Base-by-base conservation (phyloP, 2,329 filamentous ascomycete genomes). In the Aureobasidium melanogenum region DNA sequence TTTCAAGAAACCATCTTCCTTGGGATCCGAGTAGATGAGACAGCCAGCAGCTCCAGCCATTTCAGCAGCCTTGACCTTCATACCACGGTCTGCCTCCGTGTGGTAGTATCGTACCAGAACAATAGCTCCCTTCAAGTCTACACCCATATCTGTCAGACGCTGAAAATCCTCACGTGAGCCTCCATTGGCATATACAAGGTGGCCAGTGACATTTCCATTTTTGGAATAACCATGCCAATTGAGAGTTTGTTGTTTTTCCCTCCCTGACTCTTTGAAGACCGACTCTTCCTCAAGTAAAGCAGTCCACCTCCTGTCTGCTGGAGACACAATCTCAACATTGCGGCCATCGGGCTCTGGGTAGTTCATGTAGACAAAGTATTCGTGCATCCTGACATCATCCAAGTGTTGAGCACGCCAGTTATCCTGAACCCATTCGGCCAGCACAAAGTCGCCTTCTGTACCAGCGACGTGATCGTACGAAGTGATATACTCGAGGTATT, bases 11-110 rank as follows among this genome's bases (percentile, higher is more conserved):
- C 91, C 91, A 70, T 96, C 88, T 55, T 97, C 88, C 1, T 82
- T 81, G 0, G 93, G 93, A 71, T 97, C 94, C 56, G 88, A 96
- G 77, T 97, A 99, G 62, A 96, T 89, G 61, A 99, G 83, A 68
- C 91, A 95, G 15, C 93, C 94, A 1, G 82, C 85, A 65, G 91
- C 94, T 1, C 94, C 94, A 15, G 88, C 89, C 67, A 90, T 73
- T 74, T 97, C 89, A 0, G 94, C 94, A 10, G 89, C 89, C 75
- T 93, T 96, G 68, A 99, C 83, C 73, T 97, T 97, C 67, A 95
- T 76, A 1, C 84, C 88, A 6, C 83, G 79, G 70, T 95, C 88
- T 2, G 77, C 78, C 69, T 93, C 85, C 0, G 84, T 84, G 36
- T 90, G 91, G 67, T 88, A 86, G 71, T 94, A 88, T 62, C 89